These are phyloP conservation scores for Vitis rupestris DNA, from an alignment of 164 flowering plant genomes.

Conservation along the genomic window DNA sequence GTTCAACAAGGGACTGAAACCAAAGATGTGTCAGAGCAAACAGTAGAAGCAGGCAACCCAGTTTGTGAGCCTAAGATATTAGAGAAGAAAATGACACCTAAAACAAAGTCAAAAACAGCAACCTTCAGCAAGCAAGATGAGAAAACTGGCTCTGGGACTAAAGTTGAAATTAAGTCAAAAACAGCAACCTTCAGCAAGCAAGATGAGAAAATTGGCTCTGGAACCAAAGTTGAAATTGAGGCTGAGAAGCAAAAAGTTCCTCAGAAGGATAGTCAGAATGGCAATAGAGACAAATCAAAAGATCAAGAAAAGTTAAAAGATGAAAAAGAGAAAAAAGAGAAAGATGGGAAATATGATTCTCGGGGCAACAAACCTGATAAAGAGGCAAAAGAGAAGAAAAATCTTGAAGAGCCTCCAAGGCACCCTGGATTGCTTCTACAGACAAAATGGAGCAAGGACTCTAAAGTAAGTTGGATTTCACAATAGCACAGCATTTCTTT, in stretches of 20 bases:
- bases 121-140: conserved; percentile 28
- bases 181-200: conserved; percentile 21
- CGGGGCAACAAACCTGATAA: conserved; percentile 47
- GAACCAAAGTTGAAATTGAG: conserved; percentile 20
- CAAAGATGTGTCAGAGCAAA: conserved; percentile 18
- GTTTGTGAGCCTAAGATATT: conserved; percentile 19
- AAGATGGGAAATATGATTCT: conserved; percentile 46
- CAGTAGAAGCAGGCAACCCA: conserved; percentile 20
- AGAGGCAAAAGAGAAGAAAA: conserved; percentile 60
- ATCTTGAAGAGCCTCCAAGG: conserved; percentile 72
- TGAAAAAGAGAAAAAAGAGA: conserved; percentile 48
- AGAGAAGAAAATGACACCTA: conserved; percentile 24
- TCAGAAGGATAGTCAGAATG: conserved; percentile 34
- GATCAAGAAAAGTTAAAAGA: conserved; percentile 40
- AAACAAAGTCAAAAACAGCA: conserved; percentile 19
- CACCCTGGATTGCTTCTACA: conserved; percentile 79
- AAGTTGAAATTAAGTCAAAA: conserved; percentile 16
- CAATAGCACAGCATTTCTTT: not conserved
- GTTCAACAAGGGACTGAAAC: conserved; percentile 19
- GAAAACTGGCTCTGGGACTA: conserved; percentile 26
- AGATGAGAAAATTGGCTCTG: conserved; percentile 30
- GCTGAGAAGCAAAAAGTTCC: conserved; percentile 30
- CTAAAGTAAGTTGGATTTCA: conserved; percentile 56
- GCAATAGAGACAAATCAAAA: conserved; percentile 28
- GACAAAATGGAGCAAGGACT: conserved; percentile 62